Conservation (phyloP, 1,284 basidiomycete species). For the Mycosarcoma maydis region DNA sequence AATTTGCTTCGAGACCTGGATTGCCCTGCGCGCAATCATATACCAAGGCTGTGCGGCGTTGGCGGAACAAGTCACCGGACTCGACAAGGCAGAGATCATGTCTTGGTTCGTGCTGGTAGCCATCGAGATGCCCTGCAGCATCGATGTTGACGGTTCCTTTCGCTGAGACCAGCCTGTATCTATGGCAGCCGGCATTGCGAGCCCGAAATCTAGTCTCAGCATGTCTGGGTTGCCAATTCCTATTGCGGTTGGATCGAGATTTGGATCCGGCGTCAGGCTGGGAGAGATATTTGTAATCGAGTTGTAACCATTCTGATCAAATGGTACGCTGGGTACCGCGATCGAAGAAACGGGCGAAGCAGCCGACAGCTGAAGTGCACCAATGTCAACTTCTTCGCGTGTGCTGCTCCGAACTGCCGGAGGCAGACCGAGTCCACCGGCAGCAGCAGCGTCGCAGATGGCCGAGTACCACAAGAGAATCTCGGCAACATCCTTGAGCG, state of each 20-base stretch:
- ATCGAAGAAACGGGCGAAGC: conserved; percentile 12
- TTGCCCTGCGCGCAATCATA: conserved; percentile 18
- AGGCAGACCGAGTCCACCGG: conserved; percentile 30
- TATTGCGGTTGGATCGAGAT: not conserved
- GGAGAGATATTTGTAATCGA: conserved; percentile 10
- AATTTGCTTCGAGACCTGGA: conserved; percentile 19
- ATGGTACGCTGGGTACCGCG: conserved; percentile 2
- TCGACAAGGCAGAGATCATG: not conserved
- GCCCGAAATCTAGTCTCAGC: conserved; percentile 18
- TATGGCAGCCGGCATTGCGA: conserved; percentile 17
- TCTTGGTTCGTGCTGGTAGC: not conserved
- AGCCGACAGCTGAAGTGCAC: conserved; percentile 23
- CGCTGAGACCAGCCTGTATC: conserved; percentile 16
- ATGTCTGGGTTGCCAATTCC: conserved; percentile 11
- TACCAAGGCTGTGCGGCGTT: conserved; percentile 11
- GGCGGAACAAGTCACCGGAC: not conserved
- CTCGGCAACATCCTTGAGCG: conserved; percentile 35
- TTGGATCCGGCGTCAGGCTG: not conserved
- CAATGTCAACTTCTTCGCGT: conserved; percentile 31
- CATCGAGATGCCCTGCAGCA: not conserved
- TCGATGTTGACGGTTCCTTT: not conserved
- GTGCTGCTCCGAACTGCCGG: conserved; percentile 26
- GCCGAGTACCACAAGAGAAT: conserved; percentile 43
- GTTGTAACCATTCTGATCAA: conserved; percentile 11
- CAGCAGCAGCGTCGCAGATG: conserved; percentile 34